A percentile compares a stretch with the other conserved stretches of the same genome.
phyloP scores from a whole-genome alignment of 2,329 filamentous ascomycete genomes.

The Aulographum hederae region DNA sequence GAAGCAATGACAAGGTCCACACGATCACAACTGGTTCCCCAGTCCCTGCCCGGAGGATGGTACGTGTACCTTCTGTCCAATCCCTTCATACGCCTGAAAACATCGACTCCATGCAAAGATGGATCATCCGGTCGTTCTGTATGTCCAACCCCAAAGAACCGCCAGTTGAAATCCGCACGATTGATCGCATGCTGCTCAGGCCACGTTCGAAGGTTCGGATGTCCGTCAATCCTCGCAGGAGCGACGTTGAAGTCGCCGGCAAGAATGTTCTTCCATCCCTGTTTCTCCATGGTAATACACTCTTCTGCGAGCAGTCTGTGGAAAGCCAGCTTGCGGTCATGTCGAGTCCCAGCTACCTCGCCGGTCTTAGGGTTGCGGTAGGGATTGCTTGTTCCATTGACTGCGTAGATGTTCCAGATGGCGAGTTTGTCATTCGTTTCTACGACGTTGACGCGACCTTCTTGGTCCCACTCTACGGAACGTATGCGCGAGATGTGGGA shows the following conservation, averaged over 20 bases:
- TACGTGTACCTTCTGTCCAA: slow-evolving; percentile 30
- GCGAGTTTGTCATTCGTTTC: slow-evolving; percentile 22
- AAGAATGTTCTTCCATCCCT: slow-evolving; percentile 26
- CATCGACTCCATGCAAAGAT: slow-evolving; percentile 22
- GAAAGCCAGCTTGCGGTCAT: slow-evolving; percentile 32
- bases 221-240: slow-evolving; percentile 22
- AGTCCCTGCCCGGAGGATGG: slow-evolving; percentile 22
- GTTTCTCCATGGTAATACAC: slow-evolving; percentile 19
- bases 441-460: slow-evolving; percentile 32
- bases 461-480: slow-evolving; percentile 30
- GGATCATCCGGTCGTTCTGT: slow-evolving; percentile 6
- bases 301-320: slow-evolving; percentile 28
- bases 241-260: slow-evolving; percentile 37
- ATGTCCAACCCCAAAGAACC: slow-evolving; percentile 22
- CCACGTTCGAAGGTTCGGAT: slow-evolving; percentile 26
- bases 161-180: slow-evolving; percentile 29
- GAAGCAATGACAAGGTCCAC: slow-evolving; percentile 34
- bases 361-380: slow-evolving; percentile 29
- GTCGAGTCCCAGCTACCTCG: slow-evolving; percentile 23
- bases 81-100: slow-evolving; percentile 27
- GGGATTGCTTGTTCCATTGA: slow-evolving; percentile 31
- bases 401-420: slow-evolving; percentile 34
- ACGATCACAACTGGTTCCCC: slow-evolving; percentile 33
- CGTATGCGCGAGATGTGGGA: slow-evolving; percentile 14
- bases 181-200: slow-evolving; percentile 31